Evolutionary conservation across 768 basidiomycete species (phyloP), one percentile per base, ranked within the genome.

Genomic region (Hericium alpestre): DNA sequence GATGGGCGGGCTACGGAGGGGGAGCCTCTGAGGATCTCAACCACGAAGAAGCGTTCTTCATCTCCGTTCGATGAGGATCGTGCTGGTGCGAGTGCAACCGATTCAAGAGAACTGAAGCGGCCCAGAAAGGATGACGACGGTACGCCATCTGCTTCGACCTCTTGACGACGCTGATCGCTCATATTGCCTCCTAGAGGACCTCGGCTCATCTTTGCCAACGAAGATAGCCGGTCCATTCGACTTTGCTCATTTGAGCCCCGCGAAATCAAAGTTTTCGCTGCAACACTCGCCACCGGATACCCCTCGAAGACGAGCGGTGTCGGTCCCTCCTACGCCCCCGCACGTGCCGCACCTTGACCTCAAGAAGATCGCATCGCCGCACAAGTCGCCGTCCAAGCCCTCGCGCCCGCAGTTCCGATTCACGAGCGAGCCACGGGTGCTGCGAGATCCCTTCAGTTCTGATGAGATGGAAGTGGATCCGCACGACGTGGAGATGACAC

Each of bases 391-490:
- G 5, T 51, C 56, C 23, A 55, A 55, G 23, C 57, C 56, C 39
- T 60, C 56, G 13, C 59, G 56, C 13, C 56, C 57, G 16, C n/a
- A 16, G n/a, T 38, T 62, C 11, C 61, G 59, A 27, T 62, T 61
- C 57, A 61, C 59, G 16, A 62, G 61, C 47, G n/a, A 58, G 40
- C 61, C 61, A 32, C 48, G 51, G 27, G 53, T 55, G 18, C 38
- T 58, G 16, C 54, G 38, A 8, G 53, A 51, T 23, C 38, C 52
- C 1, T 7, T 32, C 32, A 32, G 8, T 7, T 32, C 9, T 18
- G 54, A 41, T 7, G 50, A 46, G 16, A 16, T 46, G 22, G 52
- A 40, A 13, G 25, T 50, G 16, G 40, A 46, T 18, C n/a, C 46
- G 54, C 10, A 27, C 27, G 38, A 56, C 32, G 32, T 10, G 32